Percentiles rank a stretch among this genome's conserved stretches.
phyloP scores from a whole-genome alignment of 495 filamentous ascomycete species.

The Penicillium coprophilum region DNA sequence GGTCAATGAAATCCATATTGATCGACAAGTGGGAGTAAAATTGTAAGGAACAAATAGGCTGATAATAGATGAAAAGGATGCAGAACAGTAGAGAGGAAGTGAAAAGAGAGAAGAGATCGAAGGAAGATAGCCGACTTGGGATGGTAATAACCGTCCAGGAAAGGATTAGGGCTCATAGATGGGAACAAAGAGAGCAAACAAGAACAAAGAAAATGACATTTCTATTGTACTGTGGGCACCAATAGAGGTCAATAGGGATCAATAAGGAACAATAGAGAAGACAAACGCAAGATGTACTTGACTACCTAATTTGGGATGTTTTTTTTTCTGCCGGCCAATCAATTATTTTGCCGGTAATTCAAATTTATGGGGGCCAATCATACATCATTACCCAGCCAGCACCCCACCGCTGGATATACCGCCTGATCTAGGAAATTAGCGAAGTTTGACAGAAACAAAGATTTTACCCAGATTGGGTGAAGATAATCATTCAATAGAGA shows the following conservation, averaged over 20 bases:
- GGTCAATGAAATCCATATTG: not conserved
- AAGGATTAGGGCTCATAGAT: not conserved
- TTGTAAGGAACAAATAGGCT: not conserved
- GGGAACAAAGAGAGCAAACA: not conserved
- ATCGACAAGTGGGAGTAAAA: not conserved
- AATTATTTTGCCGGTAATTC: not conserved
- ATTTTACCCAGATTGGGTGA: no score
- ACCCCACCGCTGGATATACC: not conserved
- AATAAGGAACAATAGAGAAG: not conserved
- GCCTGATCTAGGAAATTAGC: not conserved
- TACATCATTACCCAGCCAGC: not conserved
- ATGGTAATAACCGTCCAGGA: not conserved
- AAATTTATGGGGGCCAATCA: not conserved
- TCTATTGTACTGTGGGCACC: not conserved
- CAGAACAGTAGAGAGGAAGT: no score
- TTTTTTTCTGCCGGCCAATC: constrained; percentile 10
- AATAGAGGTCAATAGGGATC: not conserved
- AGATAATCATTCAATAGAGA: not conserved
- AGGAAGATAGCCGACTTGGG: not conserved
- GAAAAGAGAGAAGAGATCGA: not conserved
- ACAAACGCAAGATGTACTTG: not conserved
- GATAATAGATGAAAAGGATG: not conserved
- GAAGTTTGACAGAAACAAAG: not conserved
- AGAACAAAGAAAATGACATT: not conserved
- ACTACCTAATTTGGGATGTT: not conserved